These are phyloP conservation scores for Penicillium sp. DNA, from an alignment of 2,329 filamentous ascomycete species.

Conservation along the genomic window DNA sequence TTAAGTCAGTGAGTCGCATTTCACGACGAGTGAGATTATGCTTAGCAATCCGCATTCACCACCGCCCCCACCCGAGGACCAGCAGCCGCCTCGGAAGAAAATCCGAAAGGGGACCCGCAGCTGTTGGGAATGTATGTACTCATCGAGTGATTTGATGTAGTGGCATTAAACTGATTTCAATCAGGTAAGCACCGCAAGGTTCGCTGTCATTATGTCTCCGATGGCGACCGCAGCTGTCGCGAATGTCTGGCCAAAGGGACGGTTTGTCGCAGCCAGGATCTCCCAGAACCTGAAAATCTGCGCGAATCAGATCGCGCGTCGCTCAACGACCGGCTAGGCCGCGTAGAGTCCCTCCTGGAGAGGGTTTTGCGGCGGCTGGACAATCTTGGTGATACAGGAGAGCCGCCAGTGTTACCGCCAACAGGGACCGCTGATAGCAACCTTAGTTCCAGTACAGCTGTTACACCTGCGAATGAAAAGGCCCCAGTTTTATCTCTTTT, in stretches of 20 bases:
- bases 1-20: no score
- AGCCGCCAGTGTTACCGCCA: not conserved
- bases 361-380: slow-evolving; percentile 13
- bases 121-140: slow-evolving; percentile 27
- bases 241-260: slow-evolving; percentile 21
- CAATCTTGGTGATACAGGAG: not conserved
- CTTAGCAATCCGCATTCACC: no score
- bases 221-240: slow-evolving; percentile 19
- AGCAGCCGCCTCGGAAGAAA: slow-evolving; percentile 25
- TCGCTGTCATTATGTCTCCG: slow-evolving; percentile 19
- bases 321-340: slow-evolving; percentile 22
- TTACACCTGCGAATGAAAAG: no score
- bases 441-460: no score
- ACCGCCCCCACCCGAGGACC: slow-evolving; percentile 7
- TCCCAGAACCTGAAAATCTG: slow-evolving; percentile 21
- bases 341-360: slow-evolving; percentile 21
- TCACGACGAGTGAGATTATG: no score
- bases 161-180: not conserved
- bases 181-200: slow-evolving; percentile 28
- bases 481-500: no score
- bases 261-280: slow-evolving; percentile 23
- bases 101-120: slow-evolving; percentile 27
- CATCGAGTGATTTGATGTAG: no score
- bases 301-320: slow-evolving; percentile 20
- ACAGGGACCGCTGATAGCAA: not conserved